A percentile compares a stretch with the other conserved stretches of the same genome.
Evolutionary conservation across 2,329 filamentous ascomycete species (phyloP).

Genomic region (Aspergillus pseudoterreus): DNA sequence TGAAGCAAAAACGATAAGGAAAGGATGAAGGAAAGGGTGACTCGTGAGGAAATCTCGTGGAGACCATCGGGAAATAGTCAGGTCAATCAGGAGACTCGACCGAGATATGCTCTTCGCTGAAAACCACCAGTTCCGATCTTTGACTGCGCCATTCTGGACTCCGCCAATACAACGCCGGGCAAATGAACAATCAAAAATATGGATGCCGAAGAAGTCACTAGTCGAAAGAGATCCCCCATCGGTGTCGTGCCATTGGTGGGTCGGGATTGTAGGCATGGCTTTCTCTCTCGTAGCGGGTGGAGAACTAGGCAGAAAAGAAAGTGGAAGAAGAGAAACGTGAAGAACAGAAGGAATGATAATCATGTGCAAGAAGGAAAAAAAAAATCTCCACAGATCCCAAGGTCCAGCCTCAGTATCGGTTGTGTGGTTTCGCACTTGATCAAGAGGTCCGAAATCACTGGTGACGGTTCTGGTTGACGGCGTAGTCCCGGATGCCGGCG

Average conservation of each 20-base stretch:
- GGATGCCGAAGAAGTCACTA: slow-evolving; percentile 11
- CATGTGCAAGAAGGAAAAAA: slow-evolving; percentile 36
- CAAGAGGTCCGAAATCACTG: slow-evolving; percentile 19
- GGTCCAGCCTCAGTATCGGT: slow-evolving; percentile 32
- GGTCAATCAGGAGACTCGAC: slow-evolving; percentile 12
- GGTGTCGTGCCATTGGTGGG: background rate
- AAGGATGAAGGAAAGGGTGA: slow-evolving; percentile 14
- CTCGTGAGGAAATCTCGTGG: slow-evolving; percentile 7
- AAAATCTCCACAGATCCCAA: slow-evolving; percentile 27
- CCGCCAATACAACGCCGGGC: slow-evolving; percentile 36
- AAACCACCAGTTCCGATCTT: slow-evolving; percentile 28
- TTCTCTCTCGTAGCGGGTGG: slow-evolving; percentile 6
- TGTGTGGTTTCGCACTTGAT: slow-evolving; percentile 16
- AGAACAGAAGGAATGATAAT: slow-evolving; percentile 16
- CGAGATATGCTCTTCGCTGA: slow-evolving; percentile 20
- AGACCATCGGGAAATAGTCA: slow-evolving; percentile 8
- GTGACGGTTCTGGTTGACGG: slow-evolving; percentile 22
- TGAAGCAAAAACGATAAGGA: slow-evolving; percentile 7
- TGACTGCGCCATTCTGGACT: slow-evolving; percentile 31
- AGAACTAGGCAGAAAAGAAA: slow-evolving; percentile 11
- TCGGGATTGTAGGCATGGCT: slow-evolving; percentile 1
- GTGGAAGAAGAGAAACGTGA: slow-evolving; percentile 10
- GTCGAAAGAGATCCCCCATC: background rate
- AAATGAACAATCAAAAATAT: slow-evolving; percentile 30
- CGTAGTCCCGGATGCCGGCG: slow-evolving; percentile 30